Evolutionary conservation across 129 eudicot genomes (phyloP).

Genomic region (Lactuca sativa): DNA sequence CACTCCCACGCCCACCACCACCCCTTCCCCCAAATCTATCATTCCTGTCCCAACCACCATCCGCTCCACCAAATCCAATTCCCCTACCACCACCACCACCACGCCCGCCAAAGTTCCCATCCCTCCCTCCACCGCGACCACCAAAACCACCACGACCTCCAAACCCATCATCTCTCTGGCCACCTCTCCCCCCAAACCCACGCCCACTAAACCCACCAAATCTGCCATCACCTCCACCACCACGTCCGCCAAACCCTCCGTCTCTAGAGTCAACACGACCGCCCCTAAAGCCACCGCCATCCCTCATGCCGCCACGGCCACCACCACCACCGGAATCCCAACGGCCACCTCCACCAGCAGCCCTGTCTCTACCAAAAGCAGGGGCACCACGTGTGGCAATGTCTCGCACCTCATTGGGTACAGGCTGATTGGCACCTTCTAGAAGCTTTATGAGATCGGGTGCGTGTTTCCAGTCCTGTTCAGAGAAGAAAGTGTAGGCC

Average conservation of each 20-base stretch:
- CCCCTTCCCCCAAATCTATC: slow-evolving; percentile 8
- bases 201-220: slow-evolving; percentile 60
- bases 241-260: slow-evolving; percentile 38
- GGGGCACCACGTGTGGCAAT: slow-evolving; percentile 89
- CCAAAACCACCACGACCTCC: slow-evolving; percentile 71
- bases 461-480: slow-evolving; percentile 92
- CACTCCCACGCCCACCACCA: slow-evolving; percentile 13
- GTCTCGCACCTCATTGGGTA: slow-evolving; percentile 67
- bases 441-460: slow-evolving; percentile 72
- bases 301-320: slow-evolving; percentile 63
- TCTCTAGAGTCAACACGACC: slow-evolving; percentile 40
- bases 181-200: slow-evolving; percentile 35
- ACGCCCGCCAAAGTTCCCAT: slow-evolving; percentile 39
- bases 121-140: slow-evolving; percentile 73
- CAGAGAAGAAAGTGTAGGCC: slow-evolving; percentile 80
- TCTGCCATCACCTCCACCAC: slow-evolving; percentile 53
- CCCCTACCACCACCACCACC: slow-evolving; percentile 40
- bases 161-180: slow-evolving; percentile 30
- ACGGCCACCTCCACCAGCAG: slow-evolving; percentile 58
- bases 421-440: slow-evolving; percentile 92
- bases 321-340: slow-evolving; percentile 78
- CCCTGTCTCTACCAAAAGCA: slow-evolving; percentile 61
- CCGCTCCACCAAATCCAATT: slow-evolving; percentile 34
- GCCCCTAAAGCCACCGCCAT: slow-evolving; percentile 43
- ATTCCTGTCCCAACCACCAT: slow-evolving; percentile 43